phyloP scores from a whole-genome alignment of 2,329 filamentous ascomycete species.

The Pseudopyricularia javanii region DNA sequence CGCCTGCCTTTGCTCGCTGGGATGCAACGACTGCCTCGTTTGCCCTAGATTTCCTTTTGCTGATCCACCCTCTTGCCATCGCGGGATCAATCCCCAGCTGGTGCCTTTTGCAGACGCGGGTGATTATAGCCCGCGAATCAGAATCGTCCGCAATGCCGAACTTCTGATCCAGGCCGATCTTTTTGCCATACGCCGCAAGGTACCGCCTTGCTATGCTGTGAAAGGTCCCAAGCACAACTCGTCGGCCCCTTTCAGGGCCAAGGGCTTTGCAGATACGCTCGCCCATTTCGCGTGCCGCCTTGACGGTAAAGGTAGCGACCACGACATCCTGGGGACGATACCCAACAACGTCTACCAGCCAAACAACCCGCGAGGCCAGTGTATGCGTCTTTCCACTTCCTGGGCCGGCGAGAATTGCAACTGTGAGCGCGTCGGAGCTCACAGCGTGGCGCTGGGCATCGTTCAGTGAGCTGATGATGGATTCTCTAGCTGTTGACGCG shows the following conservation, averaged over 20 bases:
- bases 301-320: constrained; percentile 94
- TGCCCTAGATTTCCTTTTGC: constrained; percentile 41
- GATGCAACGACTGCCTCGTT: constrained; percentile 32
- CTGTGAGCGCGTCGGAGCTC: constrained; percentile 36
- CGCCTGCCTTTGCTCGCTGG: constrained; percentile 28
- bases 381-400: constrained; percentile 90
- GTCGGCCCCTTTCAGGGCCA: constrained; percentile 62
- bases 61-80: constrained; percentile 64
- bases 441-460: constrained; percentile 43
- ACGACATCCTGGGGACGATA: constrained; percentile 78
- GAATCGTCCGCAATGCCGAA: constrained; percentile 85
- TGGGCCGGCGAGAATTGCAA: constrained; percentile 56
- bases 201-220: constrained; percentile 87
- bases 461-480: constrained; percentile 38
- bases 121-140: constrained; percentile 69
- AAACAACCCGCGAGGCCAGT: constrained; percentile 81
- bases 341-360: constrained; percentile 62
- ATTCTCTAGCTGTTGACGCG: constrained; percentile 6
- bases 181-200: constrained; percentile 68
- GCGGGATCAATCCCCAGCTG: constrained; percentile 57
- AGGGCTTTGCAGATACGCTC: constrained; percentile 70
- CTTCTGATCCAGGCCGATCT: constrained; percentile 68
- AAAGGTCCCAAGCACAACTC: constrained; percentile 81
- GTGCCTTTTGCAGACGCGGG: constrained; percentile 69
- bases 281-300: constrained; percentile 89